Percentiles rank a stretch among this genome's conserved stretches.
Conservation (phyloP, 1,284 basidiomycete species). For the Bjerkandera adusta region DNA sequence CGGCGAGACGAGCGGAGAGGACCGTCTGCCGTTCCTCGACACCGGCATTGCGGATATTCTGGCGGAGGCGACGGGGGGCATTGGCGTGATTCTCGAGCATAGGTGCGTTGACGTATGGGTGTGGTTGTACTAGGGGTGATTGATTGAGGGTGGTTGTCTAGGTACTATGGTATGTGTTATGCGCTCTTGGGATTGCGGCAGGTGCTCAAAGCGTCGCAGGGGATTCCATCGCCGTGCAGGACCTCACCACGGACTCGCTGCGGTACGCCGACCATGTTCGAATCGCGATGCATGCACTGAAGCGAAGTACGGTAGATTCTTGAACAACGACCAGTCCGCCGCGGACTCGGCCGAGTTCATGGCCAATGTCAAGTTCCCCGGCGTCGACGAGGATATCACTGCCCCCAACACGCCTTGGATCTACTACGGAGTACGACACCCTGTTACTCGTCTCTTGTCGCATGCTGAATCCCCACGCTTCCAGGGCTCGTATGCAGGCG, state of each 20-base stretch:
- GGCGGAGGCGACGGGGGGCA: constrained; percentile 77
- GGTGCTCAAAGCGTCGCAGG: constrained; percentile 53
- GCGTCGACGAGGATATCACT: constrained; percentile 69
- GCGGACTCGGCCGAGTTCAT: constrained; percentile 96
- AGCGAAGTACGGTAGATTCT: constrained; percentile 49
- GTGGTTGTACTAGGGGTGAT: not conserved
- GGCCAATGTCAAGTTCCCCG: constrained; percentile 72
- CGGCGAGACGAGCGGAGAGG: constrained; percentile 80
- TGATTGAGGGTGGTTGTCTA: constrained; percentile 1
- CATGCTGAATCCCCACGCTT: too few relatives aligned
- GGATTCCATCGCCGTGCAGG: constrained; percentile 68
- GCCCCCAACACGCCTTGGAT: constrained; percentile 83
- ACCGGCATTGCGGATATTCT: constrained; percentile 88
- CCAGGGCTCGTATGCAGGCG: constrained; percentile 89
- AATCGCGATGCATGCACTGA: not conserved
- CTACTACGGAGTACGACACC: constrained; percentile 91
- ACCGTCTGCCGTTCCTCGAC: constrained; percentile 69
- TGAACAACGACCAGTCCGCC: constrained; percentile 87
- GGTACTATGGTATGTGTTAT: constrained; percentile 60
- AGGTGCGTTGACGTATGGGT: constrained; percentile 33
- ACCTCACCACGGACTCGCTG: constrained; percentile 13
- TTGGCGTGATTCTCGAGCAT: constrained; percentile 91
- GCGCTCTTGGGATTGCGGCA: not conserved
- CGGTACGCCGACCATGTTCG: constrained; percentile 12
- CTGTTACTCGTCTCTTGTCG: too few relatives aligned